phyloP scores from a whole-genome alignment of 2,329 filamentous ascomycete species.

The Aspergillus ustus region DNA sequence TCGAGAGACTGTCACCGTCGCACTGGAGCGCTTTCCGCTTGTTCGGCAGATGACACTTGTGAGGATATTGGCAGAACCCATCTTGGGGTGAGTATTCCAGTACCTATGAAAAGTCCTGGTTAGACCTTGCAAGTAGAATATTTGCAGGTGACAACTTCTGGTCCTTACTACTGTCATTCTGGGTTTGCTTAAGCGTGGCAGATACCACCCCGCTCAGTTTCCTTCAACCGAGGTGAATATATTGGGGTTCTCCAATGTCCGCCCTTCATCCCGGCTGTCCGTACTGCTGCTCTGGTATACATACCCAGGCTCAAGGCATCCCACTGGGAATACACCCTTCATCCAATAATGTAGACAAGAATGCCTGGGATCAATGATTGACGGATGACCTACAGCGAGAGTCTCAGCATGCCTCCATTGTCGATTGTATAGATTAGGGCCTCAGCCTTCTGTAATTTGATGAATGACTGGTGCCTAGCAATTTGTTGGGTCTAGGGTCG shows the following conservation, averaged over 20 bases:
- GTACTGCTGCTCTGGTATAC: background rate
- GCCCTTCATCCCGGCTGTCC: background rate
- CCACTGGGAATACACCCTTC: background rate
- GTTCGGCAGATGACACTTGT: slow-evolving; percentile 20
- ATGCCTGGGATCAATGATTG: background rate
- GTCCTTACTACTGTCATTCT: background rate
- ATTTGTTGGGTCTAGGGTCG: background rate
- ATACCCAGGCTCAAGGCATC: background rate
- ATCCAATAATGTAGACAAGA: background rate
- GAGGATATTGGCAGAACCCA: slow-evolving; percentile 13
- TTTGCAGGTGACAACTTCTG: background rate
- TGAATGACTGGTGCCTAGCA: background rate
- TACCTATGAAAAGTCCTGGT: background rate
- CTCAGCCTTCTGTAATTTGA: too few relatives aligned
- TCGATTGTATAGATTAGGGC: background rate
- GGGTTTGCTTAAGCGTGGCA: background rate
- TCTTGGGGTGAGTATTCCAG: background rate
- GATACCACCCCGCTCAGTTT: background rate
- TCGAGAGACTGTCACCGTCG: slow-evolving; percentile 33
- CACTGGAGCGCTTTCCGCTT: slow-evolving; percentile 22
- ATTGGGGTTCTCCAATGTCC: background rate
- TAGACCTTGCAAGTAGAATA: background rate
- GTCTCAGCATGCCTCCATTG: background rate
- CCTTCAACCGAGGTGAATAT: background rate
- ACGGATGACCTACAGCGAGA: background rate